Evolutionary conservation across 306 rosid species (phyloP).

Genomic region (Herpetospermum pedunculosum): DNA sequence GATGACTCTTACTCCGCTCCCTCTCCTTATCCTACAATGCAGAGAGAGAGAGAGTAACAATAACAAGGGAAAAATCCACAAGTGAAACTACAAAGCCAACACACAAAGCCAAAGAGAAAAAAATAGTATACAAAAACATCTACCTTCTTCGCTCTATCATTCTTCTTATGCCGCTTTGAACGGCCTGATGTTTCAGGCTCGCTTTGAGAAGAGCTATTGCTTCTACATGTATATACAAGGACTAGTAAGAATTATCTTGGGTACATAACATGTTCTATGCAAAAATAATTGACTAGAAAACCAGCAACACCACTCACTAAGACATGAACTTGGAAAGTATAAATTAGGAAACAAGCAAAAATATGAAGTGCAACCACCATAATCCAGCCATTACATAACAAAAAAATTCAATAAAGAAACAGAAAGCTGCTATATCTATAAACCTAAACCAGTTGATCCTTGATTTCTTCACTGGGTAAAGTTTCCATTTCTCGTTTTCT

Average conservation of each 20-base stretch:
- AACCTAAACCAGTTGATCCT: background rate
- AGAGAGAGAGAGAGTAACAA: background rate
- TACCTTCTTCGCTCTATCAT: constrained; percentile 62
- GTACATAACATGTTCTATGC: background rate
- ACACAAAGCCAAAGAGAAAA: background rate
- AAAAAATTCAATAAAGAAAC: background rate
- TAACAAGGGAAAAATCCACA: background rate
- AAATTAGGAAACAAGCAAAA: background rate
- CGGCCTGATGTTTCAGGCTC: constrained; percentile 56
- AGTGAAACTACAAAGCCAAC: background rate
- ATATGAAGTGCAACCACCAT: background rate
- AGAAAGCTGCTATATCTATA: background rate
- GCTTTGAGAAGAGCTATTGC: constrained; percentile 60
- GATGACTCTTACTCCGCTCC: constrained; percentile 56
- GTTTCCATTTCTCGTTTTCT: background rate
- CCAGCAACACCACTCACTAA: background rate
- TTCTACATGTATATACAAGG: constrained; percentile 15
- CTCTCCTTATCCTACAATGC: constrained; percentile 50
- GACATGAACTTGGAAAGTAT: background rate
- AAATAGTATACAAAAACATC: background rate
- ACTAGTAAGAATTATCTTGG: background rate
- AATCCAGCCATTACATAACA: background rate
- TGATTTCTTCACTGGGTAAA: background rate
- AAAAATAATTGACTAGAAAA: background rate
- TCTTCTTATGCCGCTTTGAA: constrained; percentile 77